Evolutionary conservation across 1,284 basidiomycete genomes (phyloP).

Genomic region (Ganoderma multipileum): DNA sequence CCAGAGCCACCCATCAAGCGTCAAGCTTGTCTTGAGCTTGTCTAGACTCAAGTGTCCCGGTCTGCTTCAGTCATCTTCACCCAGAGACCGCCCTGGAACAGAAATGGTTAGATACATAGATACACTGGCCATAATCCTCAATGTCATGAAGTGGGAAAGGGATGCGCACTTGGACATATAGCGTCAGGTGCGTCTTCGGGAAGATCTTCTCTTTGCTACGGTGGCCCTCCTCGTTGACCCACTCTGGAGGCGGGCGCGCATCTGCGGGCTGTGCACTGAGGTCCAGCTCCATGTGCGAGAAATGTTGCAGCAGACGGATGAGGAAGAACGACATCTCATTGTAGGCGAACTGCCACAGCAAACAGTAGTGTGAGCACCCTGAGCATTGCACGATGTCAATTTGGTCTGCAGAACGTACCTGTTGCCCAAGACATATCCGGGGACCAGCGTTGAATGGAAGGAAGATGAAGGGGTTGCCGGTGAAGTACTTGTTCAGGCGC

Average conservation of each 20-base stretch:
- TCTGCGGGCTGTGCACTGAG: slow-evolving; percentile 27
- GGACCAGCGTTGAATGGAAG: slow-evolving; percentile 66
- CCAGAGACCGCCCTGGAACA: slow-evolving; percentile 37
- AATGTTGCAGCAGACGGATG: slow-evolving; percentile 52
- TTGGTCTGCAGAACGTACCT: slow-evolving; percentile 39
- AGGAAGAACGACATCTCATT: slow-evolving; percentile 51
- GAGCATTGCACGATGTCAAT: background rate
- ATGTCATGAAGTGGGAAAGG: background rate
- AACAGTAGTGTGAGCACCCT: background rate
- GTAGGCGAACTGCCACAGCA: slow-evolving; percentile 44
- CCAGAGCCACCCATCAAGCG: background rate
- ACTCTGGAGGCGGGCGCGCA: slow-evolving; percentile 26
- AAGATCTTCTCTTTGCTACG: slow-evolving; percentile 27
- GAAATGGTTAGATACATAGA: background rate
- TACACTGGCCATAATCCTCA: background rate
- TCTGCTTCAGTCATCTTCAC: slow-evolving; percentile 36
- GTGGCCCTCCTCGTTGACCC: slow-evolving; percentile 27
- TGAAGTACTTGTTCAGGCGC: slow-evolving; percentile 55
- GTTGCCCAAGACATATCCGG: slow-evolving; percentile 66
- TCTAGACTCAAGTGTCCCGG: background rate
- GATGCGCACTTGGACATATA: slow-evolving; percentile 24
- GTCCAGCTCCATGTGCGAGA: slow-evolving; percentile 51
- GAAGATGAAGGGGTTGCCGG: slow-evolving; percentile 65
- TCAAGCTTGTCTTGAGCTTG: background rate
- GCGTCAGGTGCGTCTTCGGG: slow-evolving; percentile 28